phyloP scores from a whole-genome alignment of 306 rosid species.

The Trifolium pratense region DNA sequence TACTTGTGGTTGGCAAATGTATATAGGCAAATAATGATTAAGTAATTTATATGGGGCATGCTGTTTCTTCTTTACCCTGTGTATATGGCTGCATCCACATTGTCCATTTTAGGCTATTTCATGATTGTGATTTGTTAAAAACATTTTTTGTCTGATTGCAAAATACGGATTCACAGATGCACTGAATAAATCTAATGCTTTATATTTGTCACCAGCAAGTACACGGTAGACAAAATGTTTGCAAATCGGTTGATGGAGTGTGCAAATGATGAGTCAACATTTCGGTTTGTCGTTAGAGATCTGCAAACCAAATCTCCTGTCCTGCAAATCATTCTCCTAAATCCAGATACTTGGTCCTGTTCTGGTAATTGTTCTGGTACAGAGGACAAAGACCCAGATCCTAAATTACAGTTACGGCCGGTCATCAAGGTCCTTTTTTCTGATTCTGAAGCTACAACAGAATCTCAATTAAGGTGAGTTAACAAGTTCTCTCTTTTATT shows the following conservation, averaged over 20 bases:
- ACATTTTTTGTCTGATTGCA: slow-evolving; percentile 30
- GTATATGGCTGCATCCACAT: slow-evolving; percentile 4
- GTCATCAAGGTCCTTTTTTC: slow-evolving; percentile 77
- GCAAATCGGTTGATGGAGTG: slow-evolving; percentile 72
- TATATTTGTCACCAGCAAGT: slow-evolving; percentile 57
- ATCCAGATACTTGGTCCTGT: slow-evolving; percentile 77
- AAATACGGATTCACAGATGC: slow-evolving; percentile 1
- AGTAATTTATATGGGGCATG: background rate
- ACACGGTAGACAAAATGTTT: slow-evolving; percentile 79
- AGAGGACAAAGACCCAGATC: slow-evolving; percentile 44
- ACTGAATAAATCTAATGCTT: slow-evolving; percentile 19
- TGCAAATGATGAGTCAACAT: slow-evolving; percentile 82
- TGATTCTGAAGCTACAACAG: slow-evolving; percentile 50
- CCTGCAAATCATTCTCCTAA: slow-evolving; percentile 73
- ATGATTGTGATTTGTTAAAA: background rate
- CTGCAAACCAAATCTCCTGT: slow-evolving; percentile 62
- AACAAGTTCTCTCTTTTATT: slow-evolving; percentile 14
- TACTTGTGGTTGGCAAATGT: background rate
- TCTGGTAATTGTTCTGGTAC: slow-evolving; percentile 57
- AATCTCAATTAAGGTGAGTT: slow-evolving; percentile 73
- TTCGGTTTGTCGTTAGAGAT: slow-evolving; percentile 80
- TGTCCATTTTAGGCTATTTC: slow-evolving; percentile 15
- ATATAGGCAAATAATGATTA: slow-evolving; percentile 9
- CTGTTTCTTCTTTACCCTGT: slow-evolving; percentile 22
- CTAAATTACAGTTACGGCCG: slow-evolving; percentile 63